Conservation (phyloP, 2,329 filamentous ascomycete species). For the Neofusicoccum kwambonambiense region DNA sequence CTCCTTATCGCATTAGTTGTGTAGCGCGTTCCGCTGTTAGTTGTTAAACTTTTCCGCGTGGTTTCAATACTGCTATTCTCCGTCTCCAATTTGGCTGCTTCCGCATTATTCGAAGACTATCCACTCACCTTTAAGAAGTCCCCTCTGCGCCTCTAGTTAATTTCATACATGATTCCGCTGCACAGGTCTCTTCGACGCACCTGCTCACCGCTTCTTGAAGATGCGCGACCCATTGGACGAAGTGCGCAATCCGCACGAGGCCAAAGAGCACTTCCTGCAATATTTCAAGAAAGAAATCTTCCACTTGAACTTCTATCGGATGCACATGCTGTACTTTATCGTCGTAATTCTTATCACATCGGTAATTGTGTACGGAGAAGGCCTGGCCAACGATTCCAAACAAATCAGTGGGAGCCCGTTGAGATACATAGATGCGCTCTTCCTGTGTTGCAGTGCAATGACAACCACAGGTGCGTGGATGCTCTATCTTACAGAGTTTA, state of each 20-base stretch:
- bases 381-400: constrained; percentile 26
- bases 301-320: constrained; percentile 19
- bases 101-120: background rate
- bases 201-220: background rate
- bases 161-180: too few relatives aligned
- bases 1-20: background rate
- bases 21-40: background rate
- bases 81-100: background rate
- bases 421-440: constrained; percentile 30
- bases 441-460: constrained; percentile 32
- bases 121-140: background rate
- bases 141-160: background rate
- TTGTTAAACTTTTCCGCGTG: background rate
- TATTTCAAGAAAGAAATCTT: constrained; percentile 18
- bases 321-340: constrained; percentile 33
- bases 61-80: background rate
- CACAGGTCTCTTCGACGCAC: too few relatives aligned
- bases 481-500: background rate
- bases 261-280: constrained; percentile 13
- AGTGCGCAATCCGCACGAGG: constrained; percentile 1
- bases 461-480: constrained; percentile 28
- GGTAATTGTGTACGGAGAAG: constrained; percentile 30
- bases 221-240: background rate
- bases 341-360: constrained; percentile 29
- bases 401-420: constrained; percentile 20